A percentile compares a stretch with the other conserved stretches of the same genome.
Conservation (phyloP, 2,329 filamentous ascomycete species). For the Clonostachys rosea region DNA sequence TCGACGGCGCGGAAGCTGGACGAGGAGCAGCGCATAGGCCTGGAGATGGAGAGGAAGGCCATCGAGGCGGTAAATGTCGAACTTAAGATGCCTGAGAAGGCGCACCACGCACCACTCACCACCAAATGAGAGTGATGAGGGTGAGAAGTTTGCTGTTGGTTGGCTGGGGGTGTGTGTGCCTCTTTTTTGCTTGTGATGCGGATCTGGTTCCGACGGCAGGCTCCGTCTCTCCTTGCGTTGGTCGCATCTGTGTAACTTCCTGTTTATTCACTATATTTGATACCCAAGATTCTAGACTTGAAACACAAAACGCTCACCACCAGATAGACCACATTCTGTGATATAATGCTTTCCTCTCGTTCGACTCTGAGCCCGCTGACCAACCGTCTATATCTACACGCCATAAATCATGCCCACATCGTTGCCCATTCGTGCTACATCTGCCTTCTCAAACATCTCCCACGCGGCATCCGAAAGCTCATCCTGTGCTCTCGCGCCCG, state of each 20-base stretch:
- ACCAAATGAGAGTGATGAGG: background rate
- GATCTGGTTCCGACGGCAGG: too few species aligned
- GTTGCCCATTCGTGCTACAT: too few species aligned
- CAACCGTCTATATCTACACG: too few species aligned
- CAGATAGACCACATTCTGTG: slow-evolving; percentile 1
- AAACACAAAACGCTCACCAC: background rate
- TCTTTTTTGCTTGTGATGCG: too few species aligned
- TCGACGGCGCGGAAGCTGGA: slow-evolving; percentile 14
- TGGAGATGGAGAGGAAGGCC: slow-evolving; percentile 35
- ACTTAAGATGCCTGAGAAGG: slow-evolving; percentile 38
- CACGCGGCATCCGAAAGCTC: background rate
- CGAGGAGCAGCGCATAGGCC: slow-evolving; percentile 17
- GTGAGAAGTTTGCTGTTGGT: background rate
- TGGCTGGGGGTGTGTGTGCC: background rate
- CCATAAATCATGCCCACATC: too few species aligned
- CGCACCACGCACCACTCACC: slow-evolving; percentile 24
- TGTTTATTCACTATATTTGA: background rate
- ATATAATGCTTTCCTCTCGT: background rate
- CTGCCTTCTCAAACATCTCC: background rate
- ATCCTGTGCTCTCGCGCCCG: slow-evolving; percentile 1
- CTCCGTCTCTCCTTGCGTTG: too few species aligned
- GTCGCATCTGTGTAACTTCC: background rate
- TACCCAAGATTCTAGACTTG: too few species aligned
- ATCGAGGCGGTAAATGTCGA: slow-evolving; percentile 40
- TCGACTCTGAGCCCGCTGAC: too few species aligned